Conservation (phyloP, 2,329 filamentous ascomycete species). For the Aspergillus ruber region DNA sequence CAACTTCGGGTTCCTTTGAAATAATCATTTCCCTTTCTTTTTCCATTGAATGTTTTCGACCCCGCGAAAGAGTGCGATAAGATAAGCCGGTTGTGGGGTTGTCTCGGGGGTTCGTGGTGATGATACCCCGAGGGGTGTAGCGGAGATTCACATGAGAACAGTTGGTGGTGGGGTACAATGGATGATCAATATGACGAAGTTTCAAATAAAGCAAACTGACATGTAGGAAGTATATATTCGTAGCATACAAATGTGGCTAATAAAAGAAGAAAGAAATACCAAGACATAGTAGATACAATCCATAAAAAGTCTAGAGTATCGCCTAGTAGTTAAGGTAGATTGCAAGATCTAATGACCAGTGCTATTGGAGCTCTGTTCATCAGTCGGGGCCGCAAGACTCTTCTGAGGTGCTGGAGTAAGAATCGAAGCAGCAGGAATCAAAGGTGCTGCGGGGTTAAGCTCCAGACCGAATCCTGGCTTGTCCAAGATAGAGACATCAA, state of each 20-base stretch:
- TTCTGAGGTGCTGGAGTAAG: conserved; percentile 58
- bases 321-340: no score
- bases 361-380: conserved; percentile 19
- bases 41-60: conserved; percentile 1
- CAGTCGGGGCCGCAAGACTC: conserved; percentile 34
- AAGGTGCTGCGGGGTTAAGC: conserved; percentile 70
- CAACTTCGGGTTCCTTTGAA: conserved; percentile 1
- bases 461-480: conserved; percentile 88
- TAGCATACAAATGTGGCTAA: no score
- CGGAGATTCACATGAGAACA: not conserved
- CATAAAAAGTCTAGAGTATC: not conserved
- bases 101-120: conserved; percentile 22
- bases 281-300: not conserved
- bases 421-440: conserved; percentile 69
- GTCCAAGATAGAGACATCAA: conserved; percentile 73
- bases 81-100: conserved; percentile 14
- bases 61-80: conserved; percentile 11
- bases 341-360: not conserved
- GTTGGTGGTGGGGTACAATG: no score
- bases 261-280: no score
- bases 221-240: no score
- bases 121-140: conserved; percentile 21
- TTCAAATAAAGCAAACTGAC: no score
- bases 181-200: no score
- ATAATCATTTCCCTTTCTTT: not conserved